Conservation (phyloP, 2,329 filamentous ascomycete species). For the Aureobasidium melanogenum region DNA sequence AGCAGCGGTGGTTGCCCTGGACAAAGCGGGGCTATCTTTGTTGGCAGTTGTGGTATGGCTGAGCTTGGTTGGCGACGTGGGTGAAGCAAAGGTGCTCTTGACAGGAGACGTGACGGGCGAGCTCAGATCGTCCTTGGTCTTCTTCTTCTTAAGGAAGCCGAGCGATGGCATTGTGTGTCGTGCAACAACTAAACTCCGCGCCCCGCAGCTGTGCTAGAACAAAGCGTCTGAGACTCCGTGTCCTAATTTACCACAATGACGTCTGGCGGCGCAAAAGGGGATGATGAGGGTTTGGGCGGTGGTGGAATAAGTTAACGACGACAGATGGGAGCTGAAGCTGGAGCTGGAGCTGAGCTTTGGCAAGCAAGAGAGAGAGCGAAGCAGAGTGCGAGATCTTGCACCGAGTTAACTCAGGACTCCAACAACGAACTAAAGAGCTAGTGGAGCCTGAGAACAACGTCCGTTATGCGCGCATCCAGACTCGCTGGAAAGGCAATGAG, state of each 20-base stretch:
- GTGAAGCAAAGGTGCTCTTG: constrained; percentile 36
- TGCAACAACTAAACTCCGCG: constrained; percentile 2
- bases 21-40: constrained; percentile 5
- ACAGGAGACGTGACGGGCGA: constrained; percentile 55
- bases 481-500: neutral
- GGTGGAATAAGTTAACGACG: neutral
- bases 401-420: constrained; percentile 9
- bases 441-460: constrained; percentile 12
- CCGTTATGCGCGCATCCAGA: constrained; percentile 12
- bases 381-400: constrained; percentile 3
- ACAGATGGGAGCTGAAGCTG: constrained; percentile 9
- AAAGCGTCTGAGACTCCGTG: constrained; percentile 8
- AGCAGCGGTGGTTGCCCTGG: constrained; percentile 16
- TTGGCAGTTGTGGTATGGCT: neutral
- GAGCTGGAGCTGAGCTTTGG: constrained; percentile 4
- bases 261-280: neutral
- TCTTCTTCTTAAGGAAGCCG: constrained; percentile 97
- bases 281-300: neutral
- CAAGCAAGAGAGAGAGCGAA: neutral
- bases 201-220: constrained; percentile 10
- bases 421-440: constrained; percentile 8
- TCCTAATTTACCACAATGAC: constrained; percentile 7
- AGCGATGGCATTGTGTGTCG: constrained; percentile 69
- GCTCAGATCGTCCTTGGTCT: constrained; percentile 77
- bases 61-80: constrained; percentile 7